Evolutionary conservation across 1,284 basidiomycete genomes (phyloP), one percentile per base, ranked within the genome.

Genomic region (Retiboletus flavoniger): DNA sequence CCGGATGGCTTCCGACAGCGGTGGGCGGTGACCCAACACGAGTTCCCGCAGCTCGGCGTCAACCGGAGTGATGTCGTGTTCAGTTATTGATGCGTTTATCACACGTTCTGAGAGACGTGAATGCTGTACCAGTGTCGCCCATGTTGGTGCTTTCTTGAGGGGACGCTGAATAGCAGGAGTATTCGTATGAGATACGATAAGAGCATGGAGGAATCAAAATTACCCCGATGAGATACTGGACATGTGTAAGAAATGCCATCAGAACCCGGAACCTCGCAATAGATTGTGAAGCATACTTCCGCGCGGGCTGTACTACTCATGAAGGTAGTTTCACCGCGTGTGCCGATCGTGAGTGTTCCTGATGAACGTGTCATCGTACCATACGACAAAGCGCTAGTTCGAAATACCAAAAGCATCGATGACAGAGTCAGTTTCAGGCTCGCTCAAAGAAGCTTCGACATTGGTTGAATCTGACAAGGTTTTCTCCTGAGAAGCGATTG

Each of bases 251-350:
- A 39, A 36, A 53, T 2, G n/a, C 0, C 6, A 17, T 57, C 17
- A 56, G 47, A 44, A 50, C 29, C 19, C 21, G n/a, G 41, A 49
- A 57, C 34, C 26, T 53, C 49, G 13, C 36, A 13, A 24, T 10
- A 28, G 31, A 24, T 1, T 34, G 10, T 29, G 45, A 55, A 4
- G 62, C 74, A 51, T 61, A 84, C 84, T 75, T 88, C 85, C 35
- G 82, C 77, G 21, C 84, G 77, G 2, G 85, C 82, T 3, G 84
- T 86, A 53, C 79, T 76, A 16, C 85, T 84, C 57, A 83, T 76
- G 63, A 84, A 87, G 40, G 68, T 75, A 2, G 79, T 74, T 62
- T 82, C 81, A 0, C 82, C 83, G 40, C 78, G 68, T 28, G 75
- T 63, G 11, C 80, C 81, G 11, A 87, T 74, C 7, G 79, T 80